Conservation (phyloP, 805 yeast genomes). For the Yarrowia yakushimensis region DNA sequence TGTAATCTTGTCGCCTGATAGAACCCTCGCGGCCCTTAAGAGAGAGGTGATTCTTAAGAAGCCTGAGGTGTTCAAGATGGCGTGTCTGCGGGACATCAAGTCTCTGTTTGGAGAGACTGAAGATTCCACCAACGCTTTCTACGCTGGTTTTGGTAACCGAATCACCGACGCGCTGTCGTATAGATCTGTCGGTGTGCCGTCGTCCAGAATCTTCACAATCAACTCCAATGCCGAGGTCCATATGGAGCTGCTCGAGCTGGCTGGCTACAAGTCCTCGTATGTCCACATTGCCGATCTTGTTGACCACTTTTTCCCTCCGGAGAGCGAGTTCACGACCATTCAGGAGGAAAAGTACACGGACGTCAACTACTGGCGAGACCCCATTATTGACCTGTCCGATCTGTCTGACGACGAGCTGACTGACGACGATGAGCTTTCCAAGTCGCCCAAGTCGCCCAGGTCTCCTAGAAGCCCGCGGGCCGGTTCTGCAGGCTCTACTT, state of each 20-base stretch:
- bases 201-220: constrained; percentile 90
- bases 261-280: constrained; percentile 87
- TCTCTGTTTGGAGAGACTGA: constrained; percentile 46
- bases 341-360: constrained; percentile 69
- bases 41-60: constrained; percentile 91
- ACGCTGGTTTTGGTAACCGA: constrained; percentile 96
- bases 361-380: constrained; percentile 89
- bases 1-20: constrained; percentile 88
- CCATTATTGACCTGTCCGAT: constrained; percentile 51
- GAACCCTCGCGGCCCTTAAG: constrained; percentile 91
- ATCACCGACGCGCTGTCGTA: constrained; percentile 96
- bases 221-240: constrained; percentile 96
- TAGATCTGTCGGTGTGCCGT: constrained; percentile 88
- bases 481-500: not conserved
- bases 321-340: constrained; percentile 40
- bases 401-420: constrained; percentile 27
- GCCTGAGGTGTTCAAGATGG: constrained; percentile 98
- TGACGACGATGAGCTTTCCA: not conserved
- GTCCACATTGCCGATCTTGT: constrained; percentile 88
- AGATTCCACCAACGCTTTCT: constrained; percentile 56
- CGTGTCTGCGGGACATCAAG: constrained; percentile 84
- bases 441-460: constrained; percentile 57
- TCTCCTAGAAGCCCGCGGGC: constrained; percentile 50
- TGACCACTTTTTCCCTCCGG: constrained; percentile 96
- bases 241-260: constrained; percentile 90